Evolutionary conservation across 2,329 filamentous ascomycete genomes (phyloP), one percentile per base, ranked within the genome.

Genomic region (Paracorniculantispora psalliotae): DNA sequence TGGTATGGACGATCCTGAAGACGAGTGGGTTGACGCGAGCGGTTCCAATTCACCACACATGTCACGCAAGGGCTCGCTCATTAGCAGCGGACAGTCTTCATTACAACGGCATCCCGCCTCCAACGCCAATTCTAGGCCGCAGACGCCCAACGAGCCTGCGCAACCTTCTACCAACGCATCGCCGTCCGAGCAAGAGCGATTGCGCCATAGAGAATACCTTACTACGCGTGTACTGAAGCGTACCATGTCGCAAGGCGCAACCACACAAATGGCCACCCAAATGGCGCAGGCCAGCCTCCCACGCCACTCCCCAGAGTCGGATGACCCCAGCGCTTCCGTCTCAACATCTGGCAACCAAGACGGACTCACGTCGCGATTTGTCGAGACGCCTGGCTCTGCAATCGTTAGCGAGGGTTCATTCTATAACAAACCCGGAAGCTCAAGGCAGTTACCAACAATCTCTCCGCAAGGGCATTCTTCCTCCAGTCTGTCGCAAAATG

Each of bases 11-110:
- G 72, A 70, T 25, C 71, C 57, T 33, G 72, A 83, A 55, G 83
- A 85, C 76, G 84, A 84, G 73, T 88, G 85, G 85, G 82, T 87
- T 44, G 85, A 88, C 71, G 84, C 84, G 61, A 87, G 83, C 70
- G 79, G 78, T 49, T 85, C 82, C 59, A 84, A 84, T 54, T 86
- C 83, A 12, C 84, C 84, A 4, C 81, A 84, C 62, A 72, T 74
- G 48, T 76, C 73, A 54, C 71, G 73, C 59, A 75, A 76, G 63
- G 71, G 78, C 26, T 83, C 81, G 2, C 71, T 81, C 33, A 77
- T 77, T 60, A 77, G 78, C 69, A 80, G 77, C 63, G 77, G 73
- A 21, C 79, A 78, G 57, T 78, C 77, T 13, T 81, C 76, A 30
- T 69, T 76, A 28, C 79, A 74, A 64, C 73, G 56, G 15, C 37